Conservation (phyloP, 192 early-diverging fungal species). For the Lunasporangiospora selenospora region DNA sequence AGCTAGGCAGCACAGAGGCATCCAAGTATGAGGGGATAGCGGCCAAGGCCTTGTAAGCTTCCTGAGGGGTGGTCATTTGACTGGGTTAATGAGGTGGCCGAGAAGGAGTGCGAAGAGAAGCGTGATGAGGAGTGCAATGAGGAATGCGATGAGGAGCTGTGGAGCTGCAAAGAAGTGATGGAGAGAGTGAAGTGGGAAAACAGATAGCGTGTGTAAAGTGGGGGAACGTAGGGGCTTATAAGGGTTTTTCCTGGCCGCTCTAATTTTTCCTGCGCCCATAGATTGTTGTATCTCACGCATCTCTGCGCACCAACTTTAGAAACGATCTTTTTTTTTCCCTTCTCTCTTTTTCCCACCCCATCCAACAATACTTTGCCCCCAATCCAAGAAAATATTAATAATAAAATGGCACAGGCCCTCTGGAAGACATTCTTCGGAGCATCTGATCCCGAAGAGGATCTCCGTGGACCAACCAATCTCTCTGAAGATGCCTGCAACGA, state of each 20-base stretch:
- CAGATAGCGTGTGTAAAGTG: too few species aligned
- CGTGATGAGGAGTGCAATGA: background rate
- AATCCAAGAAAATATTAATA: too few species aligned
- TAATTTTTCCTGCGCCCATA: too few species aligned
- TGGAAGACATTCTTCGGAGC: constrained; percentile 36
- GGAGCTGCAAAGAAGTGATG: constrained; percentile 4
- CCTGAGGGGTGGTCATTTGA: constrained; percentile 42
- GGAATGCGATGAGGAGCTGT: too few species aligned
- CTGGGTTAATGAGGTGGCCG: too few species aligned
- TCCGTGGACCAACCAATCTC: constrained; percentile 13
- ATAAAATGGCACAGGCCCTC: constrained; percentile 21
- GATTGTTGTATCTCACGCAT: too few species aligned
- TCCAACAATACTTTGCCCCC: too few species aligned
- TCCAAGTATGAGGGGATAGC: constrained; percentile 44
- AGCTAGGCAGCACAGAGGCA: constrained; percentile 27
- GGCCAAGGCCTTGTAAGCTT: constrained; percentile 41
- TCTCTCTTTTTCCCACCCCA: background rate
- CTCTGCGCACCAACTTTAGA: constrained; percentile 1
- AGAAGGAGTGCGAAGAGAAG: background rate
- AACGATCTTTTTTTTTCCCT: background rate
- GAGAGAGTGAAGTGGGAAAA: background rate
- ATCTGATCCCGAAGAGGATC: constrained; percentile 20
- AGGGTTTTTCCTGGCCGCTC: too few species aligned
- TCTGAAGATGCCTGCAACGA: constrained; percentile 40
- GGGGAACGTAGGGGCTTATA: too few species aligned